Evolutionary conservation across 2,329 filamentous ascomycete genomes (phyloP).

Genomic region (Fusarium camptoceras): DNA sequence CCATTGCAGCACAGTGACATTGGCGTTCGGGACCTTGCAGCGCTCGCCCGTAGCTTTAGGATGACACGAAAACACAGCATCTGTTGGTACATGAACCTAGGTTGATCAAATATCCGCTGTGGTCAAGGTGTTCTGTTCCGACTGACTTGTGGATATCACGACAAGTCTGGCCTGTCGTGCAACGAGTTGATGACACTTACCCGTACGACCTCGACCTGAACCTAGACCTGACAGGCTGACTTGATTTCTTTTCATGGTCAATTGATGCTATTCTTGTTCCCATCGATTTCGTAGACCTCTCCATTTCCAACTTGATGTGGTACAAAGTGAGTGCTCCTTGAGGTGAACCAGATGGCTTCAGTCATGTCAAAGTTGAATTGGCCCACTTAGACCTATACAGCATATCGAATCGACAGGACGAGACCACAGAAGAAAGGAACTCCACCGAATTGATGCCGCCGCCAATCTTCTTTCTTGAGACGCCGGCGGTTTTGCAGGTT

Average conservation of each 20-base stretch:
- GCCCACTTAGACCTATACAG: constrained; percentile 22
- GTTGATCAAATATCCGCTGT: background rate
- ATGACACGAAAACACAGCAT: constrained; percentile 22
- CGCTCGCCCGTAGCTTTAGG: constrained; percentile 11
- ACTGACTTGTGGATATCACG: constrained; percentile 19
- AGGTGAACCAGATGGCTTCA: background rate
- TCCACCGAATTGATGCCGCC: background rate
- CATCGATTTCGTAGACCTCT: background rate
- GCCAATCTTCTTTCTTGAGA: constrained; percentile 22
- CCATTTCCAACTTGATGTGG: background rate
- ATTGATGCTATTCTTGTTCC: constrained; percentile 31
- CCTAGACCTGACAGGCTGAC: constrained; percentile 13
- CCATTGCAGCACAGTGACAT: constrained; percentile 16
- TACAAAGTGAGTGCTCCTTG: constrained; percentile 12
- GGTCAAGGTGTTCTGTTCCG: background rate
- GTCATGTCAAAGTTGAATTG: constrained; percentile 10
- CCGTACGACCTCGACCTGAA: background rate
- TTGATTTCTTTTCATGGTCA: constrained; percentile 6
- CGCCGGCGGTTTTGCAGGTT: constrained; percentile 26
- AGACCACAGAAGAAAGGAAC: background rate
- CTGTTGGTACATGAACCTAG: background rate
- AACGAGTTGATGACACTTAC: constrained; percentile 15
- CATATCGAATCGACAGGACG: background rate
- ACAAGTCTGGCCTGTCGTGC: constrained; percentile 13
- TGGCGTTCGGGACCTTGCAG: constrained; percentile 37